These are phyloP conservation scores for Sporothrix humicola DNA, from an alignment of 2,329 filamentous ascomycete species.

Conservation along the genomic window DNA sequence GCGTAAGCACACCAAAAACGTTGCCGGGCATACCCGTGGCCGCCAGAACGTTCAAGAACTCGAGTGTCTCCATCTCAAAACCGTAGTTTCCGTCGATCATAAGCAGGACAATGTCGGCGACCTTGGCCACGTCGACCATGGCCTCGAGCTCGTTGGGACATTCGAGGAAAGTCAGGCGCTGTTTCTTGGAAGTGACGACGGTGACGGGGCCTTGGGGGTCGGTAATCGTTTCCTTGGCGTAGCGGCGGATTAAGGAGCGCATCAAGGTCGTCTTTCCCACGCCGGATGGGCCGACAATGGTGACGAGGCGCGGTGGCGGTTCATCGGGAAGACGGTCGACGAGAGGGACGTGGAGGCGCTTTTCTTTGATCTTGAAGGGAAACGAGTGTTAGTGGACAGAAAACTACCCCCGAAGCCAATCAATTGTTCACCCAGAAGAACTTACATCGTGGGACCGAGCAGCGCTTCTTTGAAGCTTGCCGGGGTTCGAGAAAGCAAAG, in stretches of 20 bases:
- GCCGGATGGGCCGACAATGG: conserved; percentile 85
- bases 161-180: conserved; percentile 93
- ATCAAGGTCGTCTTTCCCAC: conserved; percentile 42
- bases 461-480: conserved; percentile 76
- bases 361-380: conserved; percentile 78
- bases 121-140: conserved; percentile 97
- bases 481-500: conserved; percentile 82
- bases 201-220: conserved; percentile 92
- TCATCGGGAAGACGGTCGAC: conserved; percentile 96
- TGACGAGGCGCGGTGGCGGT: conserved; percentile 88
- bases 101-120: conserved; percentile 93
- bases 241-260: conserved; percentile 90
- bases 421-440: background rate
- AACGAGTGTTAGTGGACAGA: background rate
- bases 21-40: conserved; percentile 98
- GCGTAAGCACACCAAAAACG: conserved; percentile 95
- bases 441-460: conserved; percentile 72
- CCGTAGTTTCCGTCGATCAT: conserved; percentile 99
- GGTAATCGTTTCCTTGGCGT: conserved; percentile 92
- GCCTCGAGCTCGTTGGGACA: conserved; percentile 95
- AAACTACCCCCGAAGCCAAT: background rate
- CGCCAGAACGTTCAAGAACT: conserved; percentile 93
- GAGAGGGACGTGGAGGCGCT: conserved; percentile 92
- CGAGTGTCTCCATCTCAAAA: conserved; percentile 99
- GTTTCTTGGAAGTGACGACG: conserved; percentile 93